Evolutionary conservation across 352 stramenopile genomes (phyloP).

Genomic region (Phytophthora podocarpi): DNA sequence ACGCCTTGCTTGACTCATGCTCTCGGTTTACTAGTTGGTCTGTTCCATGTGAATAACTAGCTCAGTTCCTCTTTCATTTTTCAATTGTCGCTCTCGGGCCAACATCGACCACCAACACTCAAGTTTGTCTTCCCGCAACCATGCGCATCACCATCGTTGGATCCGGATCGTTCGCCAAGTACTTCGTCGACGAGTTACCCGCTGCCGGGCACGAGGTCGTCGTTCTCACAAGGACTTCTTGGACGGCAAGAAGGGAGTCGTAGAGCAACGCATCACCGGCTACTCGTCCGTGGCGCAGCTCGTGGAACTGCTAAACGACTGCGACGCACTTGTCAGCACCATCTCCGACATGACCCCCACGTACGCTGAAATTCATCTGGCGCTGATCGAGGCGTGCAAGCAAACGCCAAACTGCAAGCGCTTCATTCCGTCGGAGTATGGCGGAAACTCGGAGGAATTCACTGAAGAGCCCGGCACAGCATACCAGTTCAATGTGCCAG

Average conservation of each 20-base stretch:
- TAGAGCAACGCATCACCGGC: slow-evolving; percentile 38
- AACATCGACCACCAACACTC: not conserved
- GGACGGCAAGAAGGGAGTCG: slow-evolving; percentile 33
- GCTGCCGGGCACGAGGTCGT: slow-evolving; percentile 36
- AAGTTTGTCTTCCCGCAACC: not conserved
- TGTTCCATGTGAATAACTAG: no score
- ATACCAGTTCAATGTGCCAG: slow-evolving; percentile 11
- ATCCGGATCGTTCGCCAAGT: slow-evolving; percentile 40
- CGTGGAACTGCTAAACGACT: slow-evolving; percentile 30
- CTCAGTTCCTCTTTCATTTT: no score
- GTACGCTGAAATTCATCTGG: slow-evolving; percentile 24
- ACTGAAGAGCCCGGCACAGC: slow-evolving; percentile 10
- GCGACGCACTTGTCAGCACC: slow-evolving; percentile 37
- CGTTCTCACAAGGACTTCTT: slow-evolving; percentile 46
- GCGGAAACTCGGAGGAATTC: slow-evolving; percentile 36
- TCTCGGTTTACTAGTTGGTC: no score
- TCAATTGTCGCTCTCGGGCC: slow-evolving; percentile 13
- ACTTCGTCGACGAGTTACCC: slow-evolving; percentile 35
- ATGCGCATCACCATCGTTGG: slow-evolving; percentile 49
- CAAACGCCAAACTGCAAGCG: slow-evolving; percentile 45
- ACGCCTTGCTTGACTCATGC: no score
- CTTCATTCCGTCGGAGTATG: slow-evolving; percentile 51
- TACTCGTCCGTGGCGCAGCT: slow-evolving; percentile 34
- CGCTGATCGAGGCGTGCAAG: slow-evolving; percentile 42
- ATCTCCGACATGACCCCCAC: slow-evolving; percentile 27